These are phyloP conservation scores for Blastocystis sp. DNA, from an alignment of 352 stramenopile genomes.

Conservation along the genomic window DNA sequence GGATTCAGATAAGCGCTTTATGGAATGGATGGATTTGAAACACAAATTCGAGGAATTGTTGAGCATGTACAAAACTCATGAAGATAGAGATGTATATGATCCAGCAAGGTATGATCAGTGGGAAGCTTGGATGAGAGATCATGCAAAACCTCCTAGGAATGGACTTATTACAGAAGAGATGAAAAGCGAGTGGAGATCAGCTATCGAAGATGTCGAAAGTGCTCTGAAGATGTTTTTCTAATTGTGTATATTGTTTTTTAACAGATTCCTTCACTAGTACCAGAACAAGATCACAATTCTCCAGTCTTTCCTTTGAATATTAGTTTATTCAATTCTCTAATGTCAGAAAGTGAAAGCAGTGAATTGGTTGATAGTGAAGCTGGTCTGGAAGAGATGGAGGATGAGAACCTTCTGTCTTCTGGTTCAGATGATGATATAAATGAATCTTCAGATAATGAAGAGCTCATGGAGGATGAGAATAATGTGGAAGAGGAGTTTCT, in stretches of 20 bases:
- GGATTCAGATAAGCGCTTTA: background rate
- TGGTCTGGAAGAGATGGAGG: constrained; percentile 25
- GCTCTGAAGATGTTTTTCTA: too few relatives aligned
- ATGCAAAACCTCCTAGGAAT: background rate
- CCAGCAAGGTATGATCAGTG: background rate
- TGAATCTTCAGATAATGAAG: background rate
- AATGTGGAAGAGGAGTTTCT: constrained; percentile 76
- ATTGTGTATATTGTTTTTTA: too few relatives aligned
- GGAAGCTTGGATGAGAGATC: background rate
- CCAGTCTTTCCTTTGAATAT: background rate
- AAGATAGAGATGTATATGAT: background rate
- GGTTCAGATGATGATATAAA: background rate
- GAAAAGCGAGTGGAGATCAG: background rate
- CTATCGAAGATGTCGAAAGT: too few relatives aligned
- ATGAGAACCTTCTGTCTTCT: background rate
- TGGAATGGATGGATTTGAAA: background rate
- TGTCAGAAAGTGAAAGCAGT: constrained; percentile 67
- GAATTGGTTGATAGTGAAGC: constrained; percentile 65
- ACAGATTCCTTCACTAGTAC: background rate
- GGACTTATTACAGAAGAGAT: background rate
- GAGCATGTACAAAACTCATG: background rate
- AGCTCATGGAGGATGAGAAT: constrained; percentile 70
- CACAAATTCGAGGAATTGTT: background rate
- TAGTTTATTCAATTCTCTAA: background rate
- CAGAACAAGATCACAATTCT: background rate